phyloP scores from a whole-genome alignment of 257 asterid species.

The Dorcoceras hygrometricum region DNA sequence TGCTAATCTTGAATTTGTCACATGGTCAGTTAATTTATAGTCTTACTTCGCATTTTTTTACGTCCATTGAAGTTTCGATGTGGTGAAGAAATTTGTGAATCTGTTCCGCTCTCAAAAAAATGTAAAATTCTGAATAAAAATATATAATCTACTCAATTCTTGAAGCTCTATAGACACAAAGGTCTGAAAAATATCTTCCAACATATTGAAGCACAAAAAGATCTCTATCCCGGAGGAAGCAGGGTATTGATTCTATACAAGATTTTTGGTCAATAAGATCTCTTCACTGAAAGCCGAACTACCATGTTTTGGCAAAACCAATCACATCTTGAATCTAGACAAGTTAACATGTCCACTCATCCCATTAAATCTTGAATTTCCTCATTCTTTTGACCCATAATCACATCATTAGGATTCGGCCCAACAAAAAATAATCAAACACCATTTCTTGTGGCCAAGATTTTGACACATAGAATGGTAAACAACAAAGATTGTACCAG shows the following conservation, averaged over 20 bases:
- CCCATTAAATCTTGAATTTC: background rate
- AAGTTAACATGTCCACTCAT: background rate
- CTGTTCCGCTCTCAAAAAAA: too few relatives aligned
- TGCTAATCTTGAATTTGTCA: too few relatives aligned
- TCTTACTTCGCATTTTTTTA: too few relatives aligned
- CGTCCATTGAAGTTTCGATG: too few relatives aligned
- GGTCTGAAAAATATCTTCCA: too few relatives aligned
- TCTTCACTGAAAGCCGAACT: conserved; percentile 39
- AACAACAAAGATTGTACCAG: conserved; percentile 18
- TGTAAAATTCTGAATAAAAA: too few relatives aligned
- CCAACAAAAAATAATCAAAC: background rate
- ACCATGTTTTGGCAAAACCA: conserved; percentile 38
- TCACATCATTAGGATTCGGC: background rate
- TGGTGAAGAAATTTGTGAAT: too few relatives aligned
- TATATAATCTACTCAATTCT: too few relatives aligned
- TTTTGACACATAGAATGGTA: conserved; percentile 1
- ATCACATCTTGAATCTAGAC: conserved; percentile 36
- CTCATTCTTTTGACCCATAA: background rate
- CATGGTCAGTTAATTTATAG: too few relatives aligned
- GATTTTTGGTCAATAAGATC: conserved; percentile 36
- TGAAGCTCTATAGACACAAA: too few relatives aligned
- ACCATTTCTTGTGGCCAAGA: background rate
- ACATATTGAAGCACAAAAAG: too few relatives aligned
- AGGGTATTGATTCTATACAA: conserved; percentile 27
- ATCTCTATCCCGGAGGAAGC: too few relatives aligned